phyloP scores from a whole-genome alignment of 768 basidiomycete species.

The Hygrophorus pudorinus region DNA sequence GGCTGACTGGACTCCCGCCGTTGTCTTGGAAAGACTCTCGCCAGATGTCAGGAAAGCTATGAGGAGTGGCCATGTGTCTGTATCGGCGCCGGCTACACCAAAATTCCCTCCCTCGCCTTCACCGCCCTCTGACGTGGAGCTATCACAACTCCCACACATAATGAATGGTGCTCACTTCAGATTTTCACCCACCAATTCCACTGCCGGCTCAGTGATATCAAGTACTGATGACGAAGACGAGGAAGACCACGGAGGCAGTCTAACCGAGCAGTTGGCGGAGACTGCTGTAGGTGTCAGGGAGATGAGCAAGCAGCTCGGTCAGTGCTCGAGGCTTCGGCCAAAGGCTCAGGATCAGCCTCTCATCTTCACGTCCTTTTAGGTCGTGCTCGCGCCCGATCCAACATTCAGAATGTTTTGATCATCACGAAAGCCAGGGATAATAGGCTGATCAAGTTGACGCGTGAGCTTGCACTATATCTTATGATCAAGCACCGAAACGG shows the following conservation, averaged over 20 bases:
- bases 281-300: slow-evolving; percentile 96
- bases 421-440: slow-evolving; percentile 98
- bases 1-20: slow-evolving; percentile 31
- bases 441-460: slow-evolving; percentile 87
- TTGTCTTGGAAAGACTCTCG: slow-evolving; percentile 32
- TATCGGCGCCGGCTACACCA: neutral
- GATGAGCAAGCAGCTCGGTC: slow-evolving; percentile 98
- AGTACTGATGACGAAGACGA: slow-evolving; percentile 47
- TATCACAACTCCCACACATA: neutral
- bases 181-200: slow-evolving; percentile 8
- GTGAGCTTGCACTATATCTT: slow-evolving; percentile 88
- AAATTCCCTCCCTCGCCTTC: too few species aligned
- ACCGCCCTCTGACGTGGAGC: too few species aligned
- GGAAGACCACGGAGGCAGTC: slow-evolving; percentile 52
- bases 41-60: slow-evolving; percentile 18
- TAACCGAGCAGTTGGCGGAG: slow-evolving; percentile 91
- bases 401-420: slow-evolving; percentile 89
- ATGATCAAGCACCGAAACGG: slow-evolving; percentile 77
- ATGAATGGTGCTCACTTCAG: slow-evolving; percentile 5
- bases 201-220: slow-evolving; percentile 1
- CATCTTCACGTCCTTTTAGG: slow-evolving; percentile 36
- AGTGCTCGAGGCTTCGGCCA: slow-evolving; percentile 15
- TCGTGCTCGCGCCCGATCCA: slow-evolving; percentile 82
- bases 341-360: slow-evolving; percentile 6
- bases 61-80: neutral